phyloP scores from a whole-genome alignment of 176 grass and related monocot species.

The Tuctoria greenei region DNA sequence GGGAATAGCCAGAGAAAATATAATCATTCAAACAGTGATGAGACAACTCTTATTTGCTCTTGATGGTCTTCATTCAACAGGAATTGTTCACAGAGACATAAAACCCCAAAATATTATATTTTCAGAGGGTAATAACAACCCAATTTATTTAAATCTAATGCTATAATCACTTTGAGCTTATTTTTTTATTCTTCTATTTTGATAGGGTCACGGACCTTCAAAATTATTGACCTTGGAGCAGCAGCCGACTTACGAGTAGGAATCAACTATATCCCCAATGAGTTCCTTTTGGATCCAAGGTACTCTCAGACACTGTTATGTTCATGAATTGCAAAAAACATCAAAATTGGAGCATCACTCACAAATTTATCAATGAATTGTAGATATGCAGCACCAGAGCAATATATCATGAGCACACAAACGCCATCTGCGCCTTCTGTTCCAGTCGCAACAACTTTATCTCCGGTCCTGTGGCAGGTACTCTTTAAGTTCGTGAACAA shows the following conservation, averaged over 20 bases:
- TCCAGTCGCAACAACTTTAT: constrained; percentile 91
- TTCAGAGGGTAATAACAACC: constrained; percentile 71
- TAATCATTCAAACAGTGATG: constrained; percentile 91
- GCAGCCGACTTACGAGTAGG: constrained; percentile 93
- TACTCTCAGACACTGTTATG: constrained; percentile 39
- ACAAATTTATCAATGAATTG: constrained; percentile 20
- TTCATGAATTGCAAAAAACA: neutral
- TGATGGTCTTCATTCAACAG: constrained; percentile 93
- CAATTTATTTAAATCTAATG: neutral
- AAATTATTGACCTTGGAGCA: constrained; percentile 99
- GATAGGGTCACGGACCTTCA: constrained; percentile 71
- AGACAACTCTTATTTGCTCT: constrained; percentile 96
- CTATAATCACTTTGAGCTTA: constrained; percentile 14
- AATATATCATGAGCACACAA: constrained; percentile 99
- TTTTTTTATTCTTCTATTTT: constrained; percentile 21
- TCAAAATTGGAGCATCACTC: neutral
- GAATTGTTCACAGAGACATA: constrained; percentile 96
- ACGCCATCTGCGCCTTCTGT: constrained; percentile 95
- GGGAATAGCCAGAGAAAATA: constrained; percentile 83
- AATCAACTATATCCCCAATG: constrained; percentile 98
- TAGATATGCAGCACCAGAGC: constrained; percentile 97
- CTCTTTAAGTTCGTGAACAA: neutral
- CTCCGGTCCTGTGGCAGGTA: constrained; percentile 97
- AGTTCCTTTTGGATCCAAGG: constrained; percentile 98
- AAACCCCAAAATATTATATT: constrained; percentile 99